Evolutionary conservation across 805 yeast genomes (phyloP), one percentile per base, ranked within the genome.

Genomic region (Pichia exigua): DNA sequence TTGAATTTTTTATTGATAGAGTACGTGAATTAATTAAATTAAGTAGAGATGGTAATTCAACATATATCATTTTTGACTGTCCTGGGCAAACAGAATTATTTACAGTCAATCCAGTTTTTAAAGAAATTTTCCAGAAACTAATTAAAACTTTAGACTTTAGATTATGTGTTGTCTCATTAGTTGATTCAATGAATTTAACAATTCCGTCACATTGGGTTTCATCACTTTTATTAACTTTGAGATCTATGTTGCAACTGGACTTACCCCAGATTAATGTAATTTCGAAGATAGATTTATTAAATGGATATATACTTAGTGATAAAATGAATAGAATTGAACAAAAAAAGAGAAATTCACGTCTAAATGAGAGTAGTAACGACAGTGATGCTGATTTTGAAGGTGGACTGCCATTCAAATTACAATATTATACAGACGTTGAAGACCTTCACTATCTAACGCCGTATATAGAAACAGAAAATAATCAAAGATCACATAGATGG

Each of bases 11-110:
- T 59, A 62, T 85, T 4, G 69, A 71, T 11, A 80, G 77, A 62
- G 71, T 92, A 32, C 73, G 75, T 52, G 71, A 74, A 32, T 70
- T 90, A 13, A 78, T 85, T 6, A 64, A 71, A 39, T 17, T 66
- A 1, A 61, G 68, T 52, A 44, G 61, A 42, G 83, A 81, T 51
- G 70, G 67, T 11, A 62, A 64, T 42, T 72, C 72, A 22, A 79
- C 83, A 41, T 89, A 89, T 58, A 65, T 89, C 13, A 72, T 89
- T 4, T 87, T 89, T 68, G 97, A 89, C 66, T 87, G 95, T 62
- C 97, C 97, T 1, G 99, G 99, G 1, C 99, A 94, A 65, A 94
- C 90, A 1, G 99, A 94, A 65, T 75, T 94, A 17, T 94, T 87
- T 69, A 94, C 99, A 3, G 95, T 87, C 62, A 95, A 88, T 61